Conservation (phyloP, 441 rosid species). For the Hypseocharis bilobata region DNA sequence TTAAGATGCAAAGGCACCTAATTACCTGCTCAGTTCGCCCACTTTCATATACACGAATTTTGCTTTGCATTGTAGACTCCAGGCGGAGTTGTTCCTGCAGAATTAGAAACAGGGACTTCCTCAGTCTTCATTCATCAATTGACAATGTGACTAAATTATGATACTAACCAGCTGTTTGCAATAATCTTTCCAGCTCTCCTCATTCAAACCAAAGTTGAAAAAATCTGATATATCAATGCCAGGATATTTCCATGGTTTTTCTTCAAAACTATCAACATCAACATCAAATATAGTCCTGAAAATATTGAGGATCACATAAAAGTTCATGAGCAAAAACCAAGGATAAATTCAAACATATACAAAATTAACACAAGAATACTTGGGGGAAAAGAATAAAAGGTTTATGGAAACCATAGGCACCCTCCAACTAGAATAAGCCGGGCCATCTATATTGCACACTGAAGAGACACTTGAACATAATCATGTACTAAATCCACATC, state of each 20-base stretch:
- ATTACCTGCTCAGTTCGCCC: conserved; percentile 86
- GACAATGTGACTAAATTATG: conserved; percentile 20
- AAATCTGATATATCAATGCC: conserved; percentile 67
- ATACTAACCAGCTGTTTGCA: conserved; percentile 83
- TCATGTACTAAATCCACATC: no score
- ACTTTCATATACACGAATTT: conserved; percentile 94
- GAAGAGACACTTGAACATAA: no score
- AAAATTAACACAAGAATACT: conserved; percentile 4
- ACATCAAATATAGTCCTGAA: conserved; percentile 89
- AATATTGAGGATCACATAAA: conserved; percentile 12
- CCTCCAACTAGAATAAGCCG: not conserved
- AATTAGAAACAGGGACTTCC: conserved; percentile 20
- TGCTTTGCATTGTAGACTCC: conserved; percentile 94
- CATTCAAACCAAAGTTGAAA: conserved; percentile 86
- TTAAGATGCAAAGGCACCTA: conserved; percentile 17
- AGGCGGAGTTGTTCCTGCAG: conserved; percentile 76
- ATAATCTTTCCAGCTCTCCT: conserved; percentile 94
- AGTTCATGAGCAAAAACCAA: conserved; percentile 11
- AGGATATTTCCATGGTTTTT: conserved; percentile 90
- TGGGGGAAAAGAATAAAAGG: not conserved
- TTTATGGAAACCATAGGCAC: not conserved
- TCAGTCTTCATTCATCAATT: conserved; percentile 21
- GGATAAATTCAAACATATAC: not conserved
- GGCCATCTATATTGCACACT: no score
- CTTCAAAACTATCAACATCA: conserved; percentile 84